Conservation (phyloP, 495 filamentous ascomycete species). For the Penicillium maclennaniae region DNA sequence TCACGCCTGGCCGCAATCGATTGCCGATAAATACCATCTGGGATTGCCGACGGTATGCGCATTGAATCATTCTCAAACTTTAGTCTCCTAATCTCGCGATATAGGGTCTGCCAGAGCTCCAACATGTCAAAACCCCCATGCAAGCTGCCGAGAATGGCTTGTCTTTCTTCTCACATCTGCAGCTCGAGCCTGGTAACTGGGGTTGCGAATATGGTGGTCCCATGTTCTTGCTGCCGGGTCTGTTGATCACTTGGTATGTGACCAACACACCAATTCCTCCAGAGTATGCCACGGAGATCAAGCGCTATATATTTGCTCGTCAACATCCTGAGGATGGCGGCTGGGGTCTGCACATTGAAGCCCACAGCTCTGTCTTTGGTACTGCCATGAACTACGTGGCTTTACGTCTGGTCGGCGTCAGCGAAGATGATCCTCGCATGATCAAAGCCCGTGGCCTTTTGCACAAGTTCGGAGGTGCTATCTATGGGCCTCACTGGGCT, state of each 20-base stretch:
- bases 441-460: conserved; percentile 79
- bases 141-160: conserved; percentile 78
- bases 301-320: conserved; percentile 84
- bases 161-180: conserved; percentile 83
- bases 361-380: conserved; percentile 87
- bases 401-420: conserved; percentile 82
- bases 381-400: conserved; percentile 86
- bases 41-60: conserved; percentile 60
- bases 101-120: conserved; percentile 69
- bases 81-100: conserved; percentile 2
- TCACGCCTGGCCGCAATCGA: conserved; percentile 77
- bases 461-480: conserved; percentile 81
- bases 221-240: conserved; percentile 80
- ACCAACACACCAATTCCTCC: conserved; percentile 85
- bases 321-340: conserved; percentile 87
- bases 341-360: conserved; percentile 96
- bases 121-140: conserved; percentile 66
- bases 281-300: conserved; percentile 82
- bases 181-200: conserved; percentile 89
- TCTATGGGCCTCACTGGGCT: conserved; percentile 86
- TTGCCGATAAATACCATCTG: conserved; percentile 79
- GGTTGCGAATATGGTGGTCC: conserved; percentile 93
- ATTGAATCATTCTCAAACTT: neutral
- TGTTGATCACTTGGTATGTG: conserved; percentile 85
- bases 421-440: conserved; percentile 79